Evolutionary conservation across 768 basidiomycete genomes (phyloP), one percentile per base, ranked within the genome.

Genomic region (Termitomyces sp.): DNA sequence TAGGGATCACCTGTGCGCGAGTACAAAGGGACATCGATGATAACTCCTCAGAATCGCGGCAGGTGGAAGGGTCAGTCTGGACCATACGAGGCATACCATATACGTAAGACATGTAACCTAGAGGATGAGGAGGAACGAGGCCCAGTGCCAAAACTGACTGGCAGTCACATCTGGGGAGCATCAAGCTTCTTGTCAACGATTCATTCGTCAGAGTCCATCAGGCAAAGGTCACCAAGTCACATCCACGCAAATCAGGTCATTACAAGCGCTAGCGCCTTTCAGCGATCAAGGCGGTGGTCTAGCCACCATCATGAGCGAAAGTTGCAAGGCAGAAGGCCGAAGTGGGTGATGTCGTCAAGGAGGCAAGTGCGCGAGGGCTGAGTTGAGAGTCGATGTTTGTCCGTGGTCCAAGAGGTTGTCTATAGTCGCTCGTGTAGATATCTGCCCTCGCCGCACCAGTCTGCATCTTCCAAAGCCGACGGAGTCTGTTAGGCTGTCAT

Each of bases 221-320:
- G 25, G 53, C 58, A 57, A 49, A 57, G 36, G 51, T 53, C 44
- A 55, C 51, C 31, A 25, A 50, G 5, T 48, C 29, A 54, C 56
- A 56, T 49, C 33, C 43, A 45, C 22, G 25, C 42, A 56, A 39
- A 41, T 54, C 52, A 41, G 41, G 43, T 57, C 61, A 57, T 33
- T 42, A 29, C 25, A 25, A 48, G 36, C 27, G 13, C 60, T 49
- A 47, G 58, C 63, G 31, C 60, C n/a, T 50, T 54, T 64, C 65
- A 57, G 58, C 53, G 36, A 41, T 56, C 56, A 52, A 51, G 64
- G 50, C 64, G 59, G 64, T 71, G 73, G 67, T n/a, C 76, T 77
- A 66, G 76, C 75, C 71, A 64, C 58, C 50, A 27, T 56, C 59
- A 44, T 25, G 50, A 53, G 62, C 56, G 64, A 56, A 63, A 38